Conservation (phyloP, 2,329 filamentous ascomycete species). For the Achaetomium macrosporum region DNA sequence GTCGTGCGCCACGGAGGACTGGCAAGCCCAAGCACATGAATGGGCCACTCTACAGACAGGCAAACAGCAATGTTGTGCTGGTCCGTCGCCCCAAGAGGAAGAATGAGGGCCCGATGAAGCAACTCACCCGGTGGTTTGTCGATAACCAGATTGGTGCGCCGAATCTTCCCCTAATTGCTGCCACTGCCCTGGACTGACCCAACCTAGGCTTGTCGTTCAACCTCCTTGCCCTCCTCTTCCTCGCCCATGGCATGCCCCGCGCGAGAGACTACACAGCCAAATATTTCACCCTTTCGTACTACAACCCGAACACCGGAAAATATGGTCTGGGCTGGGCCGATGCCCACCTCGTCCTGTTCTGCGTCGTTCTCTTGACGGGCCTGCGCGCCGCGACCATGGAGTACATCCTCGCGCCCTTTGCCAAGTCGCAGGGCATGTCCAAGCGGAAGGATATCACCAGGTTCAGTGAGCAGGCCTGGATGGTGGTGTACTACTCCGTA, state of each 20-base stretch:
- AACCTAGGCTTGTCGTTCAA: constrained; percentile 73
- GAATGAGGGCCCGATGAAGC: constrained; percentile 55
- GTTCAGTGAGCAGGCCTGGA: constrained; percentile 92
- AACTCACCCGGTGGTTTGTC: constrained; percentile 63
- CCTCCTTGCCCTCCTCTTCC: constrained; percentile 72
- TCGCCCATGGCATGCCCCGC: constrained; percentile 78
- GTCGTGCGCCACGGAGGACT: constrained; percentile 16
- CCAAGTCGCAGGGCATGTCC: constrained; percentile 63
- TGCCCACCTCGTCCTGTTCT: constrained; percentile 67
- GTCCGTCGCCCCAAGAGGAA: constrained; percentile 55
- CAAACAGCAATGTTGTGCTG: constrained; percentile 46
- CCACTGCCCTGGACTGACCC: constrained; percentile 2
- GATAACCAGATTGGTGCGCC: constrained; percentile 73
- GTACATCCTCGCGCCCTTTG: constrained; percentile 75
- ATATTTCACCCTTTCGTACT: constrained; percentile 84
- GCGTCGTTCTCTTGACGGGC: constrained; percentile 79
- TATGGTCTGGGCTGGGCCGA: constrained; percentile 80
- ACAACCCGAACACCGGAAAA: constrained; percentile 58
- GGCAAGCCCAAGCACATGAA: constrained; percentile 40
- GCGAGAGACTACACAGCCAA: constrained; percentile 74
- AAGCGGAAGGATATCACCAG: constrained; percentile 71
- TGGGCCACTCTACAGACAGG: constrained; percentile 54
- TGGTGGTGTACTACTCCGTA: constrained; percentile 73
- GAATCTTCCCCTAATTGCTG: neutral
- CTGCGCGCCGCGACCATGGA: constrained; percentile 82